Conservation (phyloP, 495 filamentous ascomycete species). For the Gamarada debralockiae region DNA sequence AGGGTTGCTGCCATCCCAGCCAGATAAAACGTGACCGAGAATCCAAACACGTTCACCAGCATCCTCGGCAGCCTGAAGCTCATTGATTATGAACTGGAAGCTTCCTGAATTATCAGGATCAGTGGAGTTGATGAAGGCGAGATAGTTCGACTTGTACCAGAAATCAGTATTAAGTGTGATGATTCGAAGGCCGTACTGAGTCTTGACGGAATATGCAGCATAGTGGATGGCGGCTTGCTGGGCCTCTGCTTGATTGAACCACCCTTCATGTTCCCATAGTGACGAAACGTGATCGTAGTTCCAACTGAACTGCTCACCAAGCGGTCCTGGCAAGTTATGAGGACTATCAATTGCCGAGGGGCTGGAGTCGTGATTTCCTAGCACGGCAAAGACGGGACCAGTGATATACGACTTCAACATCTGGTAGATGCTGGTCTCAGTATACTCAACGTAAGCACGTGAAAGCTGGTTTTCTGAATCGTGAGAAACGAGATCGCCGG, state of each 20-base stretch:
- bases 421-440: slow-evolving; percentile 30
- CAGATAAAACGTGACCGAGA: slow-evolving; percentile 47
- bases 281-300: slow-evolving; percentile 44
- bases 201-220: slow-evolving; percentile 45
- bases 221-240: slow-evolving; percentile 34
- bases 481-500: slow-evolving; percentile 46
- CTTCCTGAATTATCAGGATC: slow-evolving; percentile 45
- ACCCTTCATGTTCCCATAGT: slow-evolving; percentile 45
- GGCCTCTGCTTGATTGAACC: slow-evolving; percentile 40
- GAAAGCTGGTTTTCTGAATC: slow-evolving; percentile 35
- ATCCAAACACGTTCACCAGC: slow-evolving; percentile 52
- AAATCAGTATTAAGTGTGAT: slow-evolving; percentile 57
- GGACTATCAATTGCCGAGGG: slow-evolving; percentile 32
- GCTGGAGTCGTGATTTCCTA: slow-evolving; percentile 53
- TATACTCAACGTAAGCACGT: slow-evolving; percentile 43
- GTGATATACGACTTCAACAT: slow-evolving; percentile 47
- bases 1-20: slow-evolving; percentile 48
- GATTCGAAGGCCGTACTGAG: slow-evolving; percentile 39
- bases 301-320: slow-evolving; percentile 54
- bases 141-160: slow-evolving; percentile 48
- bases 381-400: slow-evolving; percentile 48
- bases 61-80: slow-evolving; percentile 48
- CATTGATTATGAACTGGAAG: slow-evolving; percentile 44
- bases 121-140: slow-evolving; percentile 49
- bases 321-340: slow-evolving; percentile 37